These are phyloP conservation scores for Mycena amicta DNA, from an alignment of 768 basidiomycete species.

Conservation along the genomic window DNA sequence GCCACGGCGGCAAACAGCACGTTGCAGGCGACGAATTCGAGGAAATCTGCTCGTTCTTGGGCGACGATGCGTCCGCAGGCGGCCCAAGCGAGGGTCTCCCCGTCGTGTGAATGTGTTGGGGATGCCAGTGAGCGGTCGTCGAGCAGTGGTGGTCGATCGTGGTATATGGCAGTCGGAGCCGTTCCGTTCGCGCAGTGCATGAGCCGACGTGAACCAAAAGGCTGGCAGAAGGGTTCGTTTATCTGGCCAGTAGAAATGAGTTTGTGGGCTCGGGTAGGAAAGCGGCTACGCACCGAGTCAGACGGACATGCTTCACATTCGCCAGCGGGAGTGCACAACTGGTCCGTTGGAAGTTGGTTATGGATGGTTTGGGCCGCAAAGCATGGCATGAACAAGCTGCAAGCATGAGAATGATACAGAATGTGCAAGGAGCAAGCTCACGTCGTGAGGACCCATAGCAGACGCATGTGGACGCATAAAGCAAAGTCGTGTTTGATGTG, in stretches of 20 bases:
- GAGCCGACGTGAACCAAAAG: conserved; percentile 91
- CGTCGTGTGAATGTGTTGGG: conserved; percentile 28
- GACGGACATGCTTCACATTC: conserved; percentile 65
- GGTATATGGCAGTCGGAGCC: conserved; percentile 26
- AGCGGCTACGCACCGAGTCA: conserved; percentile 51
- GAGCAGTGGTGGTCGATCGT: conserved; percentile 16
- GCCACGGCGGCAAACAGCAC: conserved; percentile 69
- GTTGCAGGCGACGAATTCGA: conserved; percentile 89
- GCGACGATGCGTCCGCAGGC: conserved; percentile 86
- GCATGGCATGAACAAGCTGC: conserved; percentile 18
- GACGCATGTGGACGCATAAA: conserved; percentile 1
- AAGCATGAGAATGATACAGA: neutral
- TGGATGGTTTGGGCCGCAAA: conserved; percentile 19
- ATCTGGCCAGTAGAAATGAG: conserved; percentile 46
- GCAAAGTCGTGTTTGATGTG: too few relatives aligned
- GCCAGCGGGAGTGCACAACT: conserved; percentile 58
- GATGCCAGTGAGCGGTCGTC: conserved; percentile 7
- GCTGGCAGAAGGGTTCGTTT: conserved; percentile 88
- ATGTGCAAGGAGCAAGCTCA: neutral
- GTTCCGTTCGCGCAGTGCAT: conserved; percentile 70
- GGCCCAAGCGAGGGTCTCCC: conserved; percentile 85
- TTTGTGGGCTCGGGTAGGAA: neutral
- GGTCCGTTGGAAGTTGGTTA: conserved; percentile 22
- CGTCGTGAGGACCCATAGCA: conserved; percentile 1
- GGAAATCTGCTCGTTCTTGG: conserved; percentile 84